Percentiles rank a stretch among this genome's conserved stretches.
Conservation (phyloP, 495 filamentous ascomycete genomes). For the Xylona heveae region DNA sequence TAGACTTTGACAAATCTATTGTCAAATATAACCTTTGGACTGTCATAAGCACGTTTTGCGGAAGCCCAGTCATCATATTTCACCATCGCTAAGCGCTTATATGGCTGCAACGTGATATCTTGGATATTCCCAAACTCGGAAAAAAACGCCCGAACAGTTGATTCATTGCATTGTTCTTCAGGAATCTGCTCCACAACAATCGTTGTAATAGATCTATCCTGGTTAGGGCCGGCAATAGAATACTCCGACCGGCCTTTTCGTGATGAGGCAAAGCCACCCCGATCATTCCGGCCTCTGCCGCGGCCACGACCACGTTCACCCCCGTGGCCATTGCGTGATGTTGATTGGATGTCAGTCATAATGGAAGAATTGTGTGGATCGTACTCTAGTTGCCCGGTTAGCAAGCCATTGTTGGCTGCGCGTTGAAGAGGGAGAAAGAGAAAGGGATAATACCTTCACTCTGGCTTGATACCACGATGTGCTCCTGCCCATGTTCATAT, state of each 20-base stretch:
- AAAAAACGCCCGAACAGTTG: slow-evolving; percentile 61
- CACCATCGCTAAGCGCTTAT: slow-evolving; percentile 61
- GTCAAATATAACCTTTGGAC: slow-evolving; percentile 87
- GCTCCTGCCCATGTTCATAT: slow-evolving; percentile 58
- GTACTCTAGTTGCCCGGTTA: slow-evolving; percentile 38
- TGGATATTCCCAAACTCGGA: slow-evolving; percentile 59
- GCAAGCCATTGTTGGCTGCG: slow-evolving; percentile 6
- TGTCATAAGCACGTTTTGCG: slow-evolving; percentile 68
- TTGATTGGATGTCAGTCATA: slow-evolving; percentile 16
- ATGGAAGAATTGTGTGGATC: slow-evolving; percentile 50
- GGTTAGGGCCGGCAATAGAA: slow-evolving; percentile 51
- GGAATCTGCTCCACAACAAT: slow-evolving; percentile 91
- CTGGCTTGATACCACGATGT: slow-evolving; percentile 26
- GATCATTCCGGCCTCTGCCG: slow-evolving; percentile 24
- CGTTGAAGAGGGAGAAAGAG: slow-evolving; percentile 3
- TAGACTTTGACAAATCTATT: slow-evolving; percentile 97
- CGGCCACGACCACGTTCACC: slow-evolving; percentile 21
- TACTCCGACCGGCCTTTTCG: slow-evolving; percentile 42
- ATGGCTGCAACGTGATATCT: slow-evolving; percentile 52
- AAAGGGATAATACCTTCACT: slow-evolving; percentile 23
- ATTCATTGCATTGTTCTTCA: slow-evolving; percentile 60
- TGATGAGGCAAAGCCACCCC: slow-evolving; percentile 19
- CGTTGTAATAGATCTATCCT: slow-evolving; percentile 51
- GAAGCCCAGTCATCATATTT: slow-evolving; percentile 52
- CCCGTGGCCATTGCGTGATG: slow-evolving; percentile 11